Evolutionary conservation across 495 filamentous ascomycete species (phyloP), one percentile per base, ranked within the genome.

Genomic region (Peziza echinospora): DNA sequence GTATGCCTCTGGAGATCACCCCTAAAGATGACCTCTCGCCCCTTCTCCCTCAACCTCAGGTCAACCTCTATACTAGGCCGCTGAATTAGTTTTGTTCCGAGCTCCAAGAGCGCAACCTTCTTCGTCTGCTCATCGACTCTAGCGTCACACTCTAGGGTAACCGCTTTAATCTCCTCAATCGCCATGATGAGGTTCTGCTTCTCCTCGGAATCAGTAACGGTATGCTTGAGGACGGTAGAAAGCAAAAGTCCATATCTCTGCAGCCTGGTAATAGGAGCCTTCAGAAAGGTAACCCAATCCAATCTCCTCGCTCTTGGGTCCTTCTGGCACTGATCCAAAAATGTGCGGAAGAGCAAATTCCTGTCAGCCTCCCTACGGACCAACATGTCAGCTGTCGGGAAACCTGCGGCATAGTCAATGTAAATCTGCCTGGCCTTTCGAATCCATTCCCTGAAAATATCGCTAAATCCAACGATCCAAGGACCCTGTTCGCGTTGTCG

Each of bases 381-480:
- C 30, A 84, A 63, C 62, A 80, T 85, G 26, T 71, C 77, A 0
- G 89, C 89, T 41, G 80, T 72, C 0, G 89, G 87, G 48, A 84
- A 96, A 0, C 75, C 77, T 1, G 81, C 78, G 43, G 87, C 84
- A 63, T 96, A 99, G 39, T 86, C 86, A 49, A 94, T 76, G 62
- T 96, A 99, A 1, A 80, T 77, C 5, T 65, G 63, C 62, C 79
- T 83, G 2, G 91, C 89, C 62, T 94, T 96, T 44, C 89, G 73
- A 53, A 99, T 92, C 89, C 89, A 99, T 63, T 99, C 91, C 48
- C 89, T 70, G 66, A 99, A 99, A 46, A 99, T 84, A 53, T 96
- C 89, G 56, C 85, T 93, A 62, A 94, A 93, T 7, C 91, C 89
- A 40, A 72, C 69, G 49, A 99, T 77, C 70, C 84, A 96, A 0